Evolutionary conservation across 106 monocot genomes (phyloP).

Genomic region (Dendrobium catenatum): DNA sequence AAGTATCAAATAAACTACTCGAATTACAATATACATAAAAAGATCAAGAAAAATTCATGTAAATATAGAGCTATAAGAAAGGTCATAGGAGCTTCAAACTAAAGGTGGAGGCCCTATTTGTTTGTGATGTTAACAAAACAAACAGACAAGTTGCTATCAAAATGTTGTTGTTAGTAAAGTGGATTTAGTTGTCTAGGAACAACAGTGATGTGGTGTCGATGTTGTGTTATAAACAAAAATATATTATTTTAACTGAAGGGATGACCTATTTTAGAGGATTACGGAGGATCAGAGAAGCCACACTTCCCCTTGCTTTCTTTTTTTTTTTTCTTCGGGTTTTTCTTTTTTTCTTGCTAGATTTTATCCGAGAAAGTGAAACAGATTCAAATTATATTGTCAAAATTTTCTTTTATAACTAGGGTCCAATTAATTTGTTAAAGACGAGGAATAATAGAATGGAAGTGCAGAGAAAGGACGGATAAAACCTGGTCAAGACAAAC

Average conservation of each 20-base stretch:
- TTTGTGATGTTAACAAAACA: background rate
- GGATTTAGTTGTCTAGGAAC: background rate
- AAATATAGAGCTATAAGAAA: background rate
- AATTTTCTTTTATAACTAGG: too few species aligned
- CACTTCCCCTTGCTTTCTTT: too few species aligned
- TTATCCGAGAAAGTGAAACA: too few species aligned
- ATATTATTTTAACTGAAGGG: background rate
- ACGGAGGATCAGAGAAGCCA: too few species aligned
- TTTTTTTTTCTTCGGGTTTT: too few species aligned
- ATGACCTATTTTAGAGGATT: too few species aligned
- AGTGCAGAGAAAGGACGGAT: too few species aligned
- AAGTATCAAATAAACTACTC: constrained; percentile 5
- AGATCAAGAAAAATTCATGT: background rate
- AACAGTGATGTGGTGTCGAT: background rate
- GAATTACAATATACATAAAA: background rate
- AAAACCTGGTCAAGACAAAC: too few species aligned
- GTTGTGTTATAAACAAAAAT: background rate
- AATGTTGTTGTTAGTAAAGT: background rate
- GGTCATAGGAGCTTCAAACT: background rate
- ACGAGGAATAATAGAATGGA: too few species aligned
- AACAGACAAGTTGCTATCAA: background rate
- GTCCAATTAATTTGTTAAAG: too few species aligned
- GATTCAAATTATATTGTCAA: too few species aligned
- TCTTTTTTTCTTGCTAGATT: too few species aligned
- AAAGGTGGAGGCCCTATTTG: background rate